Conservation (phyloP, 306 rosid genomes). For the Psophocarpus tetragonolobus region DNA sequence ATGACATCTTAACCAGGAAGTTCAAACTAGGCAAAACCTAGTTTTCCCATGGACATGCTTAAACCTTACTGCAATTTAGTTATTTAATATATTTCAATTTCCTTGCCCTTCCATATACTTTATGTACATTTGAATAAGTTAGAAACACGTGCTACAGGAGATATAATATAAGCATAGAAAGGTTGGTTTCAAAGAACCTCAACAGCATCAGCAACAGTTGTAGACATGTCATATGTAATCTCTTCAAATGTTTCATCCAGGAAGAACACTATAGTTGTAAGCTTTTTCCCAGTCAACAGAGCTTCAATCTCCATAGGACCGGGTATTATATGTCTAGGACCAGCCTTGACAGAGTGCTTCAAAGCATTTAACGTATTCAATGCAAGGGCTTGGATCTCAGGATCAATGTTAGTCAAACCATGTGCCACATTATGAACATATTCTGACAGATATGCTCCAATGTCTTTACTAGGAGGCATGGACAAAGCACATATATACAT, state of each 20-base stretch:
- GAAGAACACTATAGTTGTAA: conserved; percentile 88
- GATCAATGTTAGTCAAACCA: conserved; percentile 48
- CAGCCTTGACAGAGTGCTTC: conserved; percentile 90
- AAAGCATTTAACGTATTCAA: conserved; percentile 80
- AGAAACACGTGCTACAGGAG: conserved; percentile 14
- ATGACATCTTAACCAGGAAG: neutral
- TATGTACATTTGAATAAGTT: neutral
- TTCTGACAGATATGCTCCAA: conserved; percentile 81
- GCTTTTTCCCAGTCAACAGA: conserved; percentile 76
- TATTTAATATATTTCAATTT: conserved; percentile 4
- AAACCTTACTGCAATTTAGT: conserved; percentile 5
- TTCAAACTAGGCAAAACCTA: neutral
- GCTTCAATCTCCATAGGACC: conserved; percentile 93
- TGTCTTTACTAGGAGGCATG: conserved; percentile 96
- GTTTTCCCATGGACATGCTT: neutral
- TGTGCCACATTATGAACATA: conserved; percentile 80
- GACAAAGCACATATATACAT: conserved; percentile 86
- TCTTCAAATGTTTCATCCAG: conserved; percentile 98
- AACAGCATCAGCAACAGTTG: conserved; percentile 93
- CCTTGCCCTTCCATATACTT: neutral
- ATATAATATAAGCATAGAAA: conserved; percentile 18
- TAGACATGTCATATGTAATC: conserved; percentile 86
- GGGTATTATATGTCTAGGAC: conserved; percentile 89
- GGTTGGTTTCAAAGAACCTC: conserved; percentile 56
- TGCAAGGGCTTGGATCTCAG: conserved; percentile 77